Evolutionary conservation across 2,329 filamentous ascomycete species (phyloP).

Genomic region (Paecilomyces sp.): DNA sequence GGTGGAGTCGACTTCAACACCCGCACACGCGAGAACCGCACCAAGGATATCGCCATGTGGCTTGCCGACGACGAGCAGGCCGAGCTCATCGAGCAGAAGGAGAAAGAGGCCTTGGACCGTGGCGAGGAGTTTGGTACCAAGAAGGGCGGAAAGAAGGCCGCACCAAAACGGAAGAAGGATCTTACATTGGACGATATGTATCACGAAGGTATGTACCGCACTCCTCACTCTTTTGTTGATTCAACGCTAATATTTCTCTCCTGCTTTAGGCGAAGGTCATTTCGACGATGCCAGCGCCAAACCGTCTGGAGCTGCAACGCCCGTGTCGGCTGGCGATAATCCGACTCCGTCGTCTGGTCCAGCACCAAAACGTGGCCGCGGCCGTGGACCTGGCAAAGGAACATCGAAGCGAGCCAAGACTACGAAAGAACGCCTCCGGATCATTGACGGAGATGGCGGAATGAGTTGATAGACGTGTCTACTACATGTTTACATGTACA

Average conservation of each 20-base stretch:
- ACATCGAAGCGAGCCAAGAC: conserved; percentile 56
- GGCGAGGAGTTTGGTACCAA: conserved; percentile 56
- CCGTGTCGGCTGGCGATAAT: conserved; percentile 52
- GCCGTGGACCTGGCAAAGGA: conserved; percentile 48
- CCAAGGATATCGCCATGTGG: conserved; percentile 98
- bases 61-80: conserved; percentile 95
- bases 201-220: conserved; percentile 77
- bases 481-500: background rate
- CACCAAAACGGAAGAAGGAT: conserved; percentile 53
- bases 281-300: conserved; percentile 84
- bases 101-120: conserved; percentile 70
- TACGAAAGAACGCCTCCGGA: conserved; percentile 43
- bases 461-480: conserved; percentile 9
- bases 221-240: conserved; percentile 6
- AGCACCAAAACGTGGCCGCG: conserved; percentile 50
- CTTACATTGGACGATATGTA: conserved; percentile 90
- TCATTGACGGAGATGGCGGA: conserved; percentile 38
- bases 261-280: conserved; percentile 74
- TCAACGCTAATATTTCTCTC: conserved; percentile 15
- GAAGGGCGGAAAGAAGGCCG: conserved; percentile 56
- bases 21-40: conserved; percentile 80
- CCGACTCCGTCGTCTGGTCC: conserved; percentile 28
- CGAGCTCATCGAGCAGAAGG: conserved; percentile 85
- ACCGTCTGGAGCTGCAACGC: conserved; percentile 78
- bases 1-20: conserved; percentile 95